phyloP scores from a whole-genome alignment of 345 rosid genomes.

The Camelina hispida region DNA sequence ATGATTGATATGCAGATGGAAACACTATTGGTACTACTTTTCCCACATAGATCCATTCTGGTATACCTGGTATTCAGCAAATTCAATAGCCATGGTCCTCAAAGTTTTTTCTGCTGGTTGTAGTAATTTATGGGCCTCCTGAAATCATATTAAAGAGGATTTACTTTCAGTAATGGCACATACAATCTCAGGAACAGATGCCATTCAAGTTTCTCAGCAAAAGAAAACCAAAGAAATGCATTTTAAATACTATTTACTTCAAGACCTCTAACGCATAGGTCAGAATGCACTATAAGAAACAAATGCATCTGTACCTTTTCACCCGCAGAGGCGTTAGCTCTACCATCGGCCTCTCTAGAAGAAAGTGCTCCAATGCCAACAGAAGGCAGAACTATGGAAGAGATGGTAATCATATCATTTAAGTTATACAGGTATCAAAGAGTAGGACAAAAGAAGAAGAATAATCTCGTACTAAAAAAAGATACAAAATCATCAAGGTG shows the following conservation, averaged over 20 bases:
- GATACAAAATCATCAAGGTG: background rate
- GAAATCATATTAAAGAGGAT: slow-evolving; percentile 42
- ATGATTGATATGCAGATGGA: slow-evolving; percentile 19
- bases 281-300: slow-evolving; percentile 13
- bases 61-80: slow-evolving; percentile 96
- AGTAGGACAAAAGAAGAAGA: slow-evolving; percentile 1
- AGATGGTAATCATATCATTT: slow-evolving; percentile 23
- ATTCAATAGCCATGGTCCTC: slow-evolving; percentile 95
- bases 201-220: slow-evolving; percentile 17
- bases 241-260: slow-evolving; percentile 16
- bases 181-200: slow-evolving; percentile 20
- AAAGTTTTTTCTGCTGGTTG: slow-evolving; percentile 89
- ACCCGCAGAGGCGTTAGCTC: slow-evolving; percentile 81
- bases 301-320: slow-evolving; percentile 68
- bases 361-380: slow-evolving; percentile 94
- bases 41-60: slow-evolving; percentile 13
- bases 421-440: slow-evolving; percentile 25
- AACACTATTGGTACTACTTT: background rate
- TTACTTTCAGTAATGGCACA: slow-evolving; percentile 11
- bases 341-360: slow-evolving; percentile 95
- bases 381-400: slow-evolving; percentile 82
- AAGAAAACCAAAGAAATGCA: slow-evolving; percentile 17
- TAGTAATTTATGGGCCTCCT: slow-evolving; percentile 97
- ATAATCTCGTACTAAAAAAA: background rate
- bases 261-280: slow-evolving; percentile 6